These are phyloP conservation scores for Debaryomyces castellii DNA, from an alignment of 805 yeast species.

Conservation along the genomic window DNA sequence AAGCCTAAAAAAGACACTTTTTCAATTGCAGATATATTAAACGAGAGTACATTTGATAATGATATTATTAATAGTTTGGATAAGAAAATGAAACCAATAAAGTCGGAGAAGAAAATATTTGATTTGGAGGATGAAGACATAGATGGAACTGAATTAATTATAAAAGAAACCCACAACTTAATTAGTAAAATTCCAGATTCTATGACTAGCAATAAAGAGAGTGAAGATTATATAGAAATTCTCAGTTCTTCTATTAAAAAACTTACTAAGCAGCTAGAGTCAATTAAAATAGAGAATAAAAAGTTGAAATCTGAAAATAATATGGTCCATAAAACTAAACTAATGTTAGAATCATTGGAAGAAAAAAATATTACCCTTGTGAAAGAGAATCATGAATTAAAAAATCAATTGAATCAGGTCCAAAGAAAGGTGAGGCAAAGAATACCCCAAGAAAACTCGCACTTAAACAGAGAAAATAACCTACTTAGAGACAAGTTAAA, in stretches of 20 bases:
- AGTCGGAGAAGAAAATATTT: not conserved
- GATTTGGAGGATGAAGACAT: constrained; percentile 3
- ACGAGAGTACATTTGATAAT: constrained; percentile 4
- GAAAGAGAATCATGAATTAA: constrained; percentile 3
- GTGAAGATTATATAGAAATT: constrained; percentile 25
- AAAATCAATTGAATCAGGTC: constrained; percentile 11
- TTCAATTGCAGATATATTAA: not conserved
- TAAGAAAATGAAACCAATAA: not conserved
- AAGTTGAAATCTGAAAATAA: not conserved
- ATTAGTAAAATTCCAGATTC: constrained; percentile 22
- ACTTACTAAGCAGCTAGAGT: constrained; percentile 17
- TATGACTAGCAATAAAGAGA: constrained; percentile 18
- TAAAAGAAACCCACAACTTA: constrained; percentile 29
- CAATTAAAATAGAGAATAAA: constrained; percentile 2
- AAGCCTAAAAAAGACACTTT: not conserved
- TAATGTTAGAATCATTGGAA: constrained; percentile 2
- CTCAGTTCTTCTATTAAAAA: constrained; percentile 27
- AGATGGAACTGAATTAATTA: constrained; percentile 18
- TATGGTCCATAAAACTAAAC: not conserved
- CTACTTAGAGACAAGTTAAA: constrained; percentile 31
- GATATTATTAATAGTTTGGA: constrained; percentile 4
- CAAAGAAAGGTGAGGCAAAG: constrained; percentile 12
- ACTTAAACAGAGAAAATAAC: constrained; percentile 24
- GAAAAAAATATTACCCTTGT: constrained; percentile 3
- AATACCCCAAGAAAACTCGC: constrained; percentile 18